Base-by-base conservation (phyloP, 352 stramenopile genomes). In the Globisporangium solare region DNA sequence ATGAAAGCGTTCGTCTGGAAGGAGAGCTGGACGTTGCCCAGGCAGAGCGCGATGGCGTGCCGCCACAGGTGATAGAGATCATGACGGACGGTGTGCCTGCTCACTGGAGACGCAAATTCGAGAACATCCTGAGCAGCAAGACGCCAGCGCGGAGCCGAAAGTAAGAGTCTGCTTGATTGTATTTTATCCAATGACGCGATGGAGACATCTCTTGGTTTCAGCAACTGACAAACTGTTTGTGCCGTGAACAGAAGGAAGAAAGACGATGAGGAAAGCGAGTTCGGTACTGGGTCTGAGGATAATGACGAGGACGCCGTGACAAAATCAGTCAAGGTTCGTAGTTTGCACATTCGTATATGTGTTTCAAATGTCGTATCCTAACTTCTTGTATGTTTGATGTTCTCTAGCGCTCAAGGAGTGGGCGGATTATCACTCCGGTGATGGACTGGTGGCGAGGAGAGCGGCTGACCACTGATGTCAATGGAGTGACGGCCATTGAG, bases 361-460 rank as follows among this genome's bases (percentile, higher is more conserved):
- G 7, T 1, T 35, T 35, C 7, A 35, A 35, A 35, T 35, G 27
- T 35, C 0, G 4, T 35, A 35, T 35, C 3, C 27, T 35, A 43
- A 43, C 4, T 43, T 5, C 73, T 73, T 32, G 51, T 56, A 13
- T 51, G 24, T 8, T 27, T 11, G 45, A 46, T 31, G 18, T 17
- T 17, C 15, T 11, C 31, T 37, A 65, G 39, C 59, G 51, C 13
- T 71, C 64, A 17, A 54, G 61, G 12, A 68, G 70, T 27, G 58
- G 63, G 2, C 57, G 61, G 3, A 21, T 46, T 20, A 50, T 77
- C 27, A 75, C 62, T 2, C 70, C 70, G 0, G 57, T 74, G 52
- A 74, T 83, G 68, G 72, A 78, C 22, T 83, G 73, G 73, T 80
- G 73, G 73, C 73, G 68, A 27, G 68, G 66, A 42, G 71, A 80